These are phyloP conservation scores for Euryodendron excelsum DNA, from an alignment of 148 eudicot genomes.

Conservation along the genomic window DNA sequence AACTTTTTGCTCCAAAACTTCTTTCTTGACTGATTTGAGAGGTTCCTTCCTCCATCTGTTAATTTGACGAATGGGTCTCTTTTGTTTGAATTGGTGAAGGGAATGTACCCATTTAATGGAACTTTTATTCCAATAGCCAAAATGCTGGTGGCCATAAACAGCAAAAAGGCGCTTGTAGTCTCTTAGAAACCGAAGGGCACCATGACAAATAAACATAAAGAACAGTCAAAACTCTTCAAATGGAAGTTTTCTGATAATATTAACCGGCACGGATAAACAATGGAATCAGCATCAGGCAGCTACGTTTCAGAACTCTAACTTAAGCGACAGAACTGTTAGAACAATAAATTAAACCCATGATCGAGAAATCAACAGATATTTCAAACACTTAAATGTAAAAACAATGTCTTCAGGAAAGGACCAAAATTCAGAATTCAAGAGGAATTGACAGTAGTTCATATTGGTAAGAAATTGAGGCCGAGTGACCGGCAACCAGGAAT, in stretches of 20 bases:
- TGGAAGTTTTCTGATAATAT: not conserved
- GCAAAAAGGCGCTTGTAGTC: conserved; percentile 5
- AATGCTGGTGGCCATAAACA: not conserved
- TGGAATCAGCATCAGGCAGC: not conserved
- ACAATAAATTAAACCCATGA: not conserved
- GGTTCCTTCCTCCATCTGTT: conserved; percentile 22
- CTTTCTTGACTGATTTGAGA: conserved; percentile 22
- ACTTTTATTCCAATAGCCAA: conserved; percentile 15
- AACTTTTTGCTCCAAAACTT: conserved; percentile 37
- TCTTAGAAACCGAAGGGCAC: conserved; percentile 13
- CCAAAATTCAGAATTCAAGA: not conserved
- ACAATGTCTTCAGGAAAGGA: not conserved
- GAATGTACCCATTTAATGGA: conserved; percentile 21
- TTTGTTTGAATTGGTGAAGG: conserved; percentile 16
- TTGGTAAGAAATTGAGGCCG: not conserved
- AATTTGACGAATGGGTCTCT: conserved; percentile 19
- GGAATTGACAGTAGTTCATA: not conserved
- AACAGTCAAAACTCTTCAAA: conserved; percentile 16
- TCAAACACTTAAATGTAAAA: not conserved
- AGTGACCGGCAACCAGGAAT: not conserved
- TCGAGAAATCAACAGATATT: not conserved
- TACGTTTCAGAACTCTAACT: not conserved
- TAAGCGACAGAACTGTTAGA: not conserved
- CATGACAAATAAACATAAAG: conserved; percentile 36
- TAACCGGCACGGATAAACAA: not conserved